phyloP scores from a whole-genome alignment of 2,329 filamentous ascomycete species.

The Aschersonia sp. region DNA sequence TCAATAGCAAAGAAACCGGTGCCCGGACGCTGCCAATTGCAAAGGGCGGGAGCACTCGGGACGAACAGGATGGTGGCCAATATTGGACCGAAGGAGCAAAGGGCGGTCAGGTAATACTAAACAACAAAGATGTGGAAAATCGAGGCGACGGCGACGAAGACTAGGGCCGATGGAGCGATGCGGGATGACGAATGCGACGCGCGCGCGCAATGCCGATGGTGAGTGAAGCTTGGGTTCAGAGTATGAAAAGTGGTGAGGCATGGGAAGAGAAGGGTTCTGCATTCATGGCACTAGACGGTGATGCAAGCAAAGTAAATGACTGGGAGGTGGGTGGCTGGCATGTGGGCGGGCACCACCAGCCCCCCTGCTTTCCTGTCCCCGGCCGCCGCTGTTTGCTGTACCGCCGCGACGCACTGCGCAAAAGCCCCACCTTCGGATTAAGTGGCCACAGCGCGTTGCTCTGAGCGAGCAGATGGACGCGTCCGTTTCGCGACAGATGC shows the following conservation, averaged over 20 bases:
- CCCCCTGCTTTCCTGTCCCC: slow-evolving; percentile 4
- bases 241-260: neutral
- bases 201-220: neutral
- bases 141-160: neutral
- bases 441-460: too few species aligned
- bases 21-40: slow-evolving; percentile 4
- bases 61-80: too few species aligned
- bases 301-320: slow-evolving; percentile 2
- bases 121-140: neutral
- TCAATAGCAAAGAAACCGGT: slow-evolving; percentile 6
- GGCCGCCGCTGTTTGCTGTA: neutral
- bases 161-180: neutral
- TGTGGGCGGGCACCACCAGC: slow-evolving; percentile 6
- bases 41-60: neutral
- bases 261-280: slow-evolving; percentile 8
- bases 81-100: too few species aligned
- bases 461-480: slow-evolving; percentile 7
- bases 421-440: neutral
- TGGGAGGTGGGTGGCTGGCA: slow-evolving; percentile 10
- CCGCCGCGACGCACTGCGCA: neutral
- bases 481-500: slow-evolving; percentile 14
- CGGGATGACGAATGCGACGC: slow-evolving; percentile 1
- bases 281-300: slow-evolving; percentile 7
- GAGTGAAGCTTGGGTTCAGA: neutral
- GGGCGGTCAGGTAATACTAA: neutral